Evolutionary conservation across 805 yeast species (phyloP).

Genomic region (Phaffomyces thermotolerans): DNA sequence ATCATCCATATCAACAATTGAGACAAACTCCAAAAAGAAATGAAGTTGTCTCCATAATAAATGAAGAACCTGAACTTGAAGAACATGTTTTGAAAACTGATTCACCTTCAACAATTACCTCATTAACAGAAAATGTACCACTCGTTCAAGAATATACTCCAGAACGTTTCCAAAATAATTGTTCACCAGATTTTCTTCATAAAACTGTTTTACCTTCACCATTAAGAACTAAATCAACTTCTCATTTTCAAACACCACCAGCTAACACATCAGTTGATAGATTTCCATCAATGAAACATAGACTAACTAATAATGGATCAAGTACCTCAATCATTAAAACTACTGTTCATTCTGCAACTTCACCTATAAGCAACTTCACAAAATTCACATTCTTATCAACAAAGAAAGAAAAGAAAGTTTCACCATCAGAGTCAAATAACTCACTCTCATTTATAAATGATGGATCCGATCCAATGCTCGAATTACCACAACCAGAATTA

Average conservation of each 20-base stretch:
- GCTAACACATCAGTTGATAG: constrained; percentile 5
- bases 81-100: background rate
- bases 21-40: constrained; percentile 8
- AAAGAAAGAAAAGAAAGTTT: constrained; percentile 8
- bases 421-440: constrained; percentile 16
- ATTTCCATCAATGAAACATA: constrained; percentile 4
- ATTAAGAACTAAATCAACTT: constrained; percentile 1
- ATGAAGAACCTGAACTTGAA: background rate
- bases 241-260: constrained; percentile 14
- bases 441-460: constrained; percentile 23
- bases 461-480: constrained; percentile 11
- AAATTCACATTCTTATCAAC: constrained; percentile 13
- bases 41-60: background rate
- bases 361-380: constrained; percentile 18
- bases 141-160: background rate
- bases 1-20: constrained; percentile 15
- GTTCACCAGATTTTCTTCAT: background rate
- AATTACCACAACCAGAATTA: too few species aligned
- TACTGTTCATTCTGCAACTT: constrained; percentile 12
- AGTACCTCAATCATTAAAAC: constrained; percentile 6
- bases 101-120: constrained; percentile 1
- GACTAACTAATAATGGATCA: background rate
- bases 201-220: background rate
- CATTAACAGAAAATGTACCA: background rate
- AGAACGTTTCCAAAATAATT: too few species aligned